Base-by-base conservation (phyloP, 2,329 filamentous ascomycete species). In the Magnaporthiopsis rhizophila region DNA sequence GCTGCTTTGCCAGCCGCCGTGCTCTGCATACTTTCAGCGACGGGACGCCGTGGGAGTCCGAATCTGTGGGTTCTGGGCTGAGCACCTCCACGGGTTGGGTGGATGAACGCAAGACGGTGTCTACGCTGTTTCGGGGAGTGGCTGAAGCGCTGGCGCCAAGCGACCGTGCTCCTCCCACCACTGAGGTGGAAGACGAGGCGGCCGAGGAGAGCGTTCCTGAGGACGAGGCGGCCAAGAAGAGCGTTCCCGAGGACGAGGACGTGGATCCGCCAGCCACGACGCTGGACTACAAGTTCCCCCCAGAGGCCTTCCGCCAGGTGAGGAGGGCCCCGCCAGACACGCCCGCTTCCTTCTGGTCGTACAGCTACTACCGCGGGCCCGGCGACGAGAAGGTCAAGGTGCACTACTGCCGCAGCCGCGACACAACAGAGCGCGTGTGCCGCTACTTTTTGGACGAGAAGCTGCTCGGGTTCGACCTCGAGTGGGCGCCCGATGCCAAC, bases 391-490 rank as follows among this genome's bases (percentile, higher is more conserved):
- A 80, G 62, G 85, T 91, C 59, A 83, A 81, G 65, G 85, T 96
- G 0, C 86, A 94, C 72, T 97, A 97, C 74, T 96, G 92, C 78
- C 86, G 79, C 61, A 89, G 80, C 65, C 83, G 82, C 59, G 78
- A 85, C 50, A 85, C 84, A 3, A 89, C 89, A 24, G 91, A 97
- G 73, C 76, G 79, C 7, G 82, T 90, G 9, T 80, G 86, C 65
- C 74, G 83, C 65, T 81, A 89, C 65, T 97, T 97, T 69, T 72
- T 87, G 56, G 69, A 82, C 32, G 86, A 95, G 70, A 80, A 85
- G 56, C 76, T 96, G 2, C 73, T 97, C n/a, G 93, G 93, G 0
- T 92, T 97, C 66, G 93, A 97, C 71, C 82, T 97, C 67, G 94
- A 97, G 77, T 97, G 94, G 93, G 81, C 86, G 63, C 68, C 79